Evolutionary conservation across 2,329 filamentous ascomycete genomes (phyloP), one percentile per base, ranked within the genome.

Genomic region (Aspergillus costaricaensis): DNA sequence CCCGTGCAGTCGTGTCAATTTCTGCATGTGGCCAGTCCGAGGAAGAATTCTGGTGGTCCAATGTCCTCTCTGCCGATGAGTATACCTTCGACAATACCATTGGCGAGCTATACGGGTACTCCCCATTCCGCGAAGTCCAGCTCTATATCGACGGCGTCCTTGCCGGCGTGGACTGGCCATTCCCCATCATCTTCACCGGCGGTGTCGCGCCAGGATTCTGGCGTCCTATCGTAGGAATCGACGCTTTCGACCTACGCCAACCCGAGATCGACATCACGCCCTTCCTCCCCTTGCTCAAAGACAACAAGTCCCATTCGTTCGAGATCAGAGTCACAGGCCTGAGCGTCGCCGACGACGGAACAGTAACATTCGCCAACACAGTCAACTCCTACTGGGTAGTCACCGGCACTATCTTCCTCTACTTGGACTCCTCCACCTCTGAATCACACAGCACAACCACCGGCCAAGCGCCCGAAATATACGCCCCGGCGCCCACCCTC

Each of bases 21-120:
- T 86, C 89, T 8, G 90, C 91, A 15, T 91, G 88, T 65, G 91
- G 90, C 0, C 91, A 95, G 72, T 83, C 83, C 0, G 77, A 82
- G 15, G 91, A 95, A 76, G 91, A 96, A 72, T 94, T 94, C 69
- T 96, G 91, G 91, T 95, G 90, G 87, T 85, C 83, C 59, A 94
- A 94, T 69, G 87, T 92, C 1, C 83, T 89, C 2, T 82, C 88
- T 47, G 85, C 84, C 9, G 83, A 88, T 64, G 80, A 80, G 3
- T 64, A 82, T 38, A 82, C 83, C 3, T 94, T 93, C 70, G 79
- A 82, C 4, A 73, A 76, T 6, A 82, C 80, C 1, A 82, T 83
- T 4, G 86, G 85, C 12, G 76, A 77, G 1, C 79, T 92, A 0
- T 85, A 86, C 23, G 91, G 90, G 0, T 86, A 86, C 67, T 88